Percentiles rank a stretch among this genome's conserved stretches.
phyloP scores from a whole-genome alignment of 2,329 filamentous ascomycete species.

The Colletotrichum godetiae region DNA sequence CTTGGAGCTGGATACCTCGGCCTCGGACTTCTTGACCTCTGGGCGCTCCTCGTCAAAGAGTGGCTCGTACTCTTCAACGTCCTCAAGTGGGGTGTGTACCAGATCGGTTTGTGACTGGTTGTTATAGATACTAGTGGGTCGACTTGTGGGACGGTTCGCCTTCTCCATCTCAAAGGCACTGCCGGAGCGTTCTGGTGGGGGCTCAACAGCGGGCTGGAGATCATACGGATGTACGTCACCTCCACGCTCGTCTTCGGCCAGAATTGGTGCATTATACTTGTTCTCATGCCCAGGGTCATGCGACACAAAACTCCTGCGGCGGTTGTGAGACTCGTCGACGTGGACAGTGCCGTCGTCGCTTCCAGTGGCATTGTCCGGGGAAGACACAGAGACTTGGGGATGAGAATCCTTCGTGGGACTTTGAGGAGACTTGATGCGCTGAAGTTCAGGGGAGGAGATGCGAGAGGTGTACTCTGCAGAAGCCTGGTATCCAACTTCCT shows the following conservation, averaged over 20 bases:
- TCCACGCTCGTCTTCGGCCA: constrained; percentile 87
- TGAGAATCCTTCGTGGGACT: constrained; percentile 40
- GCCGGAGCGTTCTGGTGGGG: constrained; percentile 71
- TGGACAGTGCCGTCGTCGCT: constrained; percentile 77
- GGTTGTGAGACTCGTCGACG: constrained; percentile 73
- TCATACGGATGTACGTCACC: constrained; percentile 77
- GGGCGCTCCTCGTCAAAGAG: constrained; percentile 84
- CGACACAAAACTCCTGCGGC: constrained; percentile 49
- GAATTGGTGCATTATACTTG: constrained; percentile 79
- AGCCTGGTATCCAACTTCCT: constrained; percentile 90
- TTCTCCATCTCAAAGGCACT: constrained; percentile 68
- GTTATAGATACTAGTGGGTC: constrained; percentile 72
- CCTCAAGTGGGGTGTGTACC: constrained; percentile 78
- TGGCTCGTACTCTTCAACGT: constrained; percentile 94
- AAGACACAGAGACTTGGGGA: constrained; percentile 44
- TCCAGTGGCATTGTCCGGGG: constrained; percentile 42
- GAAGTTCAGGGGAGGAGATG: constrained; percentile 65
- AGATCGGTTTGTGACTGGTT: constrained; percentile 63
- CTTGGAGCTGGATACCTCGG: constrained; percentile 59
- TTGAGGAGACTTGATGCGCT: constrained; percentile 44
- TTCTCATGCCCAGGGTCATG: constrained; percentile 39
- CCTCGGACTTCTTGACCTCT: constrained; percentile 49
- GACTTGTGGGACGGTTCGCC: constrained; percentile 73
- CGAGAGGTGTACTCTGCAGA: constrained; percentile 86
- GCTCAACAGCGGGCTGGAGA: constrained; percentile 85